These are phyloP conservation scores for Viridothelium virens DNA, from an alignment of 495 filamentous ascomycete species.

Conservation along the genomic window DNA sequence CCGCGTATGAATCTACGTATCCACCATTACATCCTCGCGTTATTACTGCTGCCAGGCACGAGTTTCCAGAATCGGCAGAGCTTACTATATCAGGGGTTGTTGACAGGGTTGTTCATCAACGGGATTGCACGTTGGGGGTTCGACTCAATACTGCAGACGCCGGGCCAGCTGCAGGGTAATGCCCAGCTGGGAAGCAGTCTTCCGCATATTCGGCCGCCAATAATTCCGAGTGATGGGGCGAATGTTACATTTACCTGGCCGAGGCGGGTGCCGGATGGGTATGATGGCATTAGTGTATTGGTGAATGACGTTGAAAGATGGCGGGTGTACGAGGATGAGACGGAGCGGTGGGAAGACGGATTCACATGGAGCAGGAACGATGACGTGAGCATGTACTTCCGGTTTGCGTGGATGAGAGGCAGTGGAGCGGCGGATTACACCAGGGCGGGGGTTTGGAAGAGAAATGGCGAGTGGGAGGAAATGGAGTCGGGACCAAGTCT, in stretches of 20 bases:
- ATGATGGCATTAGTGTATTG: constrained; percentile 75
- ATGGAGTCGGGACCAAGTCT: constrained; percentile 41
- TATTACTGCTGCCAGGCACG: constrained; percentile 71
- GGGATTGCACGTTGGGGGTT: constrained; percentile 86
- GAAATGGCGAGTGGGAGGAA: constrained; percentile 58
- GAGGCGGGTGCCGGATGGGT: constrained; percentile 29
- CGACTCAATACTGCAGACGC: constrained; percentile 73
- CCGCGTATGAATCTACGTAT: constrained; percentile 82
- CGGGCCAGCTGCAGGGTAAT: constrained; percentile 56
- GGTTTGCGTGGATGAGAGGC: constrained; percentile 73
- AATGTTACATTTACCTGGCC: constrained; percentile 53
- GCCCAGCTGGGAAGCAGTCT: constrained; percentile 59
- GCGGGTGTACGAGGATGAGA: constrained; percentile 32
- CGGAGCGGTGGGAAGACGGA: constrained; percentile 18
- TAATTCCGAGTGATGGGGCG: constrained; percentile 29
- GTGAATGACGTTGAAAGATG: constrained; percentile 92
- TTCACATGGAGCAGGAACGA: constrained; percentile 14
- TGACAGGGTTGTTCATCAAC: constrained; percentile 80
- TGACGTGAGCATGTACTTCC: constrained; percentile 58
- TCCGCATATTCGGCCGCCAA: constrained; percentile 50
- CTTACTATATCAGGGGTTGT: constrained; percentile 73
- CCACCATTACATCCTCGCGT: constrained; percentile 89
- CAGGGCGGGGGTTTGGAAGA: constrained; percentile 68
- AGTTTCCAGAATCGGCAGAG: constrained; percentile 68
- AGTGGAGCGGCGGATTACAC: constrained; percentile 66